Evolutionary conservation across 257 asterid species (phyloP).

Genomic region (Catharanthus roseus): DNA sequence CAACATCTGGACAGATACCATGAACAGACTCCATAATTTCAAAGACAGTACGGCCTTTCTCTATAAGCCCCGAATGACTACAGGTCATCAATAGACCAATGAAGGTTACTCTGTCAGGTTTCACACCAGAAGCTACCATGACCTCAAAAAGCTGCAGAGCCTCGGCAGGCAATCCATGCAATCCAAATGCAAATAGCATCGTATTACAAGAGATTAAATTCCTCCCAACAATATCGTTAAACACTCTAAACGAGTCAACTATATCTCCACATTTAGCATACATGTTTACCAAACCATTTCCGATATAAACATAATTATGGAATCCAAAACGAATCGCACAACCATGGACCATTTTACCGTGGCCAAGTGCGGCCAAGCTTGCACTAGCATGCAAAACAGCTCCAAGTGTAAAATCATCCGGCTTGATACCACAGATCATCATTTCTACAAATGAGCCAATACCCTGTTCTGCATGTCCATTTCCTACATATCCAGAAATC

Average conservation of each 20-base stretch:
- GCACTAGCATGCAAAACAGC: conserved; percentile 73
- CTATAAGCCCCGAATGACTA: conserved; percentile 60
- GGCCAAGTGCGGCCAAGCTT: conserved; percentile 18
- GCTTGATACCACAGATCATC: conserved; percentile 30
- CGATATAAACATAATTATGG: conserved; percentile 21
- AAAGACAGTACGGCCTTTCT: conserved; percentile 39
- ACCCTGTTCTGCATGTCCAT: conserved; percentile 49
- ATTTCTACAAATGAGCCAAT: conserved; percentile 34
- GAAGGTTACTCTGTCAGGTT: conserved; percentile 75
- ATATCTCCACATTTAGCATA: conserved; percentile 68
- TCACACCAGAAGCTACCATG: conserved; percentile 39
- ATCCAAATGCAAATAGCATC: conserved; percentile 54
- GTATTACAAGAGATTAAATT: conserved; percentile 70
- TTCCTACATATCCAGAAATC: conserved; percentile 51
- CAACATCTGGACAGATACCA: conserved; percentile 44
- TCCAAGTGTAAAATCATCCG: conserved; percentile 63
- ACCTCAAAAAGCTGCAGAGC: conserved; percentile 42
- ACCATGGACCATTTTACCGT: conserved; percentile 45
- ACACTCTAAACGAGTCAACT: conserved; percentile 26
- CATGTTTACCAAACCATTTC: conserved; percentile 47
- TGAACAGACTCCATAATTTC: conserved; percentile 45
- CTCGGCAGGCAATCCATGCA: conserved; percentile 38
- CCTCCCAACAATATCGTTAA: conserved; percentile 31
- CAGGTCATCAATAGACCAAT: conserved; percentile 73
- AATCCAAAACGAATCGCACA: conserved; percentile 43